Evolutionary conservation across 306 rosid genomes (phyloP).

Genomic region (Begonia fuchsioides): DNA sequence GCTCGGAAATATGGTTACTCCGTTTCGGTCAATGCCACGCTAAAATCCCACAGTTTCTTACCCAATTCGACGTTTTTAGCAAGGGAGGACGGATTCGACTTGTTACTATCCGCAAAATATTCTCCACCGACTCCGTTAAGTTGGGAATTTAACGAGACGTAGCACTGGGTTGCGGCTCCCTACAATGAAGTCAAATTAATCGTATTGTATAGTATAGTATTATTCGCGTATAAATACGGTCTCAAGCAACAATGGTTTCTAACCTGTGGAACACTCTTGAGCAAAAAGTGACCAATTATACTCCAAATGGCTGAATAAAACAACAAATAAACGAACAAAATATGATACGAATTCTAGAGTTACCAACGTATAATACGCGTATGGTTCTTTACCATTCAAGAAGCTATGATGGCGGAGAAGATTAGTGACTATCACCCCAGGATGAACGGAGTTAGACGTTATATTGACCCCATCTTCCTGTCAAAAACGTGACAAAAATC

Average conservation of each 20-base stretch:
- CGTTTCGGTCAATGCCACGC: constrained; percentile 13
- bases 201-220: no score
- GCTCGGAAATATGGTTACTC: constrained; percentile 4
- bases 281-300: constrained; percentile 31
- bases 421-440: constrained; percentile 60
- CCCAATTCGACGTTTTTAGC: no score
- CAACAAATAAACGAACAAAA: constrained; percentile 4
- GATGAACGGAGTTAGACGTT: constrained; percentile 70
- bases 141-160: constrained; percentile 29
- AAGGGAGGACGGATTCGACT: constrained; percentile 10
- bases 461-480: constrained; percentile 76
- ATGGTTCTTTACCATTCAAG: constrained; percentile 29
- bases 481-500: constrained; percentile 8
- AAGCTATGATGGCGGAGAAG: constrained; percentile 34
- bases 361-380: not conserved
- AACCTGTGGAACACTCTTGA: constrained; percentile 63
- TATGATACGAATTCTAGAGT: no score
- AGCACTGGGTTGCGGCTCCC: constrained; percentile 45
- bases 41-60: no score
- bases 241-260: not conserved
- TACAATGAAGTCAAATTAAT: constrained; percentile 4
- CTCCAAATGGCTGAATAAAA: constrained; percentile 36
- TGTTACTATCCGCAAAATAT: constrained; percentile 26
- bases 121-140: constrained; percentile 30
- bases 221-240: no score